phyloP scores from a whole-genome alignment of 169 alveolate genomes.

The Perkinsus marinus region DNA sequence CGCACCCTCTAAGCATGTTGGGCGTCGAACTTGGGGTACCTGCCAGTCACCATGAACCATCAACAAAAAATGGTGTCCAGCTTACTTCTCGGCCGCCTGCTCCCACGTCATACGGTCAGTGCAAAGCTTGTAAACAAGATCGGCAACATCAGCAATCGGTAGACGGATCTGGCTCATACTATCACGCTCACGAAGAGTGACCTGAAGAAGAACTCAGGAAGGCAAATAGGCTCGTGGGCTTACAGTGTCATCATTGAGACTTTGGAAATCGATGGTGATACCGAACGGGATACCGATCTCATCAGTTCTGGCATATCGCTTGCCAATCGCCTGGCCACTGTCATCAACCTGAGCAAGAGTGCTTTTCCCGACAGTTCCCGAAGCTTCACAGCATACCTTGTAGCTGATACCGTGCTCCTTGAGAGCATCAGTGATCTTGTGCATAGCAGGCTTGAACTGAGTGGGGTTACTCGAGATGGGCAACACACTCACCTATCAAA shows the following conservation, averaged over 20 bases:
- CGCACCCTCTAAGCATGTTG: too few species aligned
- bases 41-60: too few species aligned
- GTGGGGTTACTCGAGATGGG: too few species aligned
- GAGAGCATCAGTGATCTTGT: too few species aligned
- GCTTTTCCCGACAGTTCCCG: conserved; percentile 23
- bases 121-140: conserved; percentile 26
- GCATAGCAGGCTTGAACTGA: too few species aligned
- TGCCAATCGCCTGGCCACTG: conserved; percentile 80
- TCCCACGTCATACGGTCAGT: conserved; percentile 42
- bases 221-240: too few species aligned
- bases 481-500: too few species aligned
- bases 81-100: conserved; percentile 16
- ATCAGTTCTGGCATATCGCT: conserved; percentile 92
- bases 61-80: too few species aligned
- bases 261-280: conserved; percentile 86
- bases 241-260: conserved; percentile 66
- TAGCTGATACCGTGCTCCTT: background rate
- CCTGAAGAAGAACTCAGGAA: conserved; percentile 7
- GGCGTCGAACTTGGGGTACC: too few species aligned
- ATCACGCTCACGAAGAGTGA: conserved; percentile 87
- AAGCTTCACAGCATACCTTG: background rate
- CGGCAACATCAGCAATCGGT: conserved; percentile 32
- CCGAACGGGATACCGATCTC: conserved; percentile 97
- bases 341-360: conserved; percentile 78
- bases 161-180: conserved; percentile 85